Percentiles rank a stretch among this genome's conserved stretches.
Evolutionary conservation across 768 basidiomycete species (phyloP).

Genomic region (Leccinum fibrillosum): DNA sequence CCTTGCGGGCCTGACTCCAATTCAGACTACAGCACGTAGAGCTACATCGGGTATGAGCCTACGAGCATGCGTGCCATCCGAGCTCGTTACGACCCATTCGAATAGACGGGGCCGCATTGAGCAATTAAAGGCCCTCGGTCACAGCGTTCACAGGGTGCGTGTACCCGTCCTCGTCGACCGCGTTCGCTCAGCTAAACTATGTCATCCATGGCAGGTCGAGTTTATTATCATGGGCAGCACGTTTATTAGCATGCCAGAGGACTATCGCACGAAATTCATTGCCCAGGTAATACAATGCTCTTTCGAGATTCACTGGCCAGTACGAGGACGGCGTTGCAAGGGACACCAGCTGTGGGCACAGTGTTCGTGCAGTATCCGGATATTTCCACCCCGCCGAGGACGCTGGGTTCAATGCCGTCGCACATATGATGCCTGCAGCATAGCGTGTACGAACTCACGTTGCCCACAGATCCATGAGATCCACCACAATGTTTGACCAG

Average conservation of each 20-base stretch:
- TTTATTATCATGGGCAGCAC: constrained; percentile 98
- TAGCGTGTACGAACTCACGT: neutral
- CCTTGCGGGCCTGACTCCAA: too few relatives aligned
- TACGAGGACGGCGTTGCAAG: constrained; percentile 95
- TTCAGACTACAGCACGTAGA: too few relatives aligned
- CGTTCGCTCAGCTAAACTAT: too few relatives aligned
- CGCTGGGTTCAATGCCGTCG: constrained; percentile 99
- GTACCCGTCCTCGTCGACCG: too few relatives aligned
- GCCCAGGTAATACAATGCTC: constrained; percentile 93
- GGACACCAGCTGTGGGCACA: constrained; percentile 98
- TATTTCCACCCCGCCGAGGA: constrained; percentile 97
- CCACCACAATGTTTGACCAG: constrained; percentile 94
- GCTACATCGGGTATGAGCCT: too few relatives aligned
- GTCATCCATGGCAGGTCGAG: constrained; percentile 53
- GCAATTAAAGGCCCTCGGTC: too few relatives aligned
- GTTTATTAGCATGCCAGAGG: constrained; percentile 99
- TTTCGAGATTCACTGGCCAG: constrained; percentile 90
- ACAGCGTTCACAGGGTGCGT: too few relatives aligned
- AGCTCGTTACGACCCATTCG: too few relatives aligned
- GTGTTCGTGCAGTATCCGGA: constrained; percentile 90
- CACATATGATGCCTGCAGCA: constrained; percentile 86
- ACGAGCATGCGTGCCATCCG: too few relatives aligned
- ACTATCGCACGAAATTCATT: constrained; percentile 89
- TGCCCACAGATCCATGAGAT: constrained; percentile 87
- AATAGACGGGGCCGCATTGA: too few relatives aligned